These are phyloP conservation scores for Termitomyces sp. DNA, from an alignment of 768 basidiomycete species.

Conservation along the genomic window DNA sequence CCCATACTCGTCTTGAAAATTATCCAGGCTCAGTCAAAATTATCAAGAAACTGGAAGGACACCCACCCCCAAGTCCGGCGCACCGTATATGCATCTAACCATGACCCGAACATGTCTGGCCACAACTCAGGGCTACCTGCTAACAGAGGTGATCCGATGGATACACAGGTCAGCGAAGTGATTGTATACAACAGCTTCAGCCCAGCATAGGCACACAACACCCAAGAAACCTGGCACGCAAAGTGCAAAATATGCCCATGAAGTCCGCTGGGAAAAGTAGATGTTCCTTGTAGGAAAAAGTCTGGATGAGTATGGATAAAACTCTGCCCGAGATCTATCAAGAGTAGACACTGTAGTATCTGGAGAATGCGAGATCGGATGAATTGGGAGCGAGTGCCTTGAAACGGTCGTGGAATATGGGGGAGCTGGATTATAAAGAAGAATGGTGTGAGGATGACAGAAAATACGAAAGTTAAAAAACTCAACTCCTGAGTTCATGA, in stretches of 20 bases:
- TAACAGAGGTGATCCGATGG: background rate
- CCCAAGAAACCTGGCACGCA: slow-evolving; percentile 2
- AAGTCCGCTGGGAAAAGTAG: slow-evolving; percentile 5
- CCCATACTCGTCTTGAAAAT: slow-evolving; percentile 7
- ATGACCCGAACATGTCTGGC: slow-evolving; percentile 11
- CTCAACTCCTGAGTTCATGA: background rate
- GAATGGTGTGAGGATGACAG: background rate
- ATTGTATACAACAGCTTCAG: slow-evolving; percentile 4
- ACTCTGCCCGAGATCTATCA: slow-evolving; percentile 10
- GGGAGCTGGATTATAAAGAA: background rate
- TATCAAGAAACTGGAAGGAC: background rate
- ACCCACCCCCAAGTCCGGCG: slow-evolving; percentile 11
- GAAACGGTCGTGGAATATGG: slow-evolving; percentile 1
- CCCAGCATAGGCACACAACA: background rate
- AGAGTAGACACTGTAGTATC: slow-evolving; percentile 5
- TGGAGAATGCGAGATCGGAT: slow-evolving; percentile 7
- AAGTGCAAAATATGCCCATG: slow-evolving; percentile 1
- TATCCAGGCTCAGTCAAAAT: background rate
- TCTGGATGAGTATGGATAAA: slow-evolving; percentile 6
- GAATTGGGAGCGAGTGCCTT: slow-evolving; percentile 3
- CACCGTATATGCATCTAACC: slow-evolving; percentile 9
- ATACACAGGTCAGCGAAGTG: slow-evolving; percentile 6
- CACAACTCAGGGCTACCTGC: slow-evolving; percentile 6
- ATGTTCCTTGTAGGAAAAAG: slow-evolving; percentile 6
- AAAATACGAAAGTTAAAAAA: background rate